Evolutionary conservation across 257 asterid genomes (phyloP).

Genomic region (Lantana camara): DNA sequence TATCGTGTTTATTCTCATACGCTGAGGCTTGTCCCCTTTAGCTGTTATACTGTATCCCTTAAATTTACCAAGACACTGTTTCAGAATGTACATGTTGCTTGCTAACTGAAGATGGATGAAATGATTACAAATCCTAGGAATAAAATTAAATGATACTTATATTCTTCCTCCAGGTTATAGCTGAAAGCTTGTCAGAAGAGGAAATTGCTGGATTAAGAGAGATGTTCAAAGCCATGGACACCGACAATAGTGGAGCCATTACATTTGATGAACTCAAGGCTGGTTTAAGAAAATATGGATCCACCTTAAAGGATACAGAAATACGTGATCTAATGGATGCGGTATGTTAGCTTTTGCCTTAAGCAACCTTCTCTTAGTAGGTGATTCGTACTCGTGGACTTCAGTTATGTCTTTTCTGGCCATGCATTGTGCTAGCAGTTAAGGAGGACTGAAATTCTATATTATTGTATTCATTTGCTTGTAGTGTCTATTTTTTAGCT

Average conservation of each 20-base stretch:
- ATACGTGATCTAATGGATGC: slow-evolving; percentile 94
- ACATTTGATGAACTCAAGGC: slow-evolving; percentile 90
- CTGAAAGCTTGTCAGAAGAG: slow-evolving; percentile 91
- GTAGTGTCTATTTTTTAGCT: not conserved
- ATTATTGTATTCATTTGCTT: not conserved
- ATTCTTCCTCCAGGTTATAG: slow-evolving; percentile 66
- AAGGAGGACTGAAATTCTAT: not conserved
- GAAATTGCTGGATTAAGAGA: slow-evolving; percentile 88
- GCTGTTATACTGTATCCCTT: slow-evolving; percentile 9
- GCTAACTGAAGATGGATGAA: not conserved
- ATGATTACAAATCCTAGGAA: slow-evolving; percentile 6
- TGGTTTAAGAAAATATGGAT: slow-evolving; percentile 84
- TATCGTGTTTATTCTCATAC: slow-evolving; percentile 18
- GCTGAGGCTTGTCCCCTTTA: slow-evolving; percentile 6
- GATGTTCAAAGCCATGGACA: slow-evolving; percentile 90
- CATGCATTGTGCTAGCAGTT: not conserved
- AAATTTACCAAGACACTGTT: not conserved
- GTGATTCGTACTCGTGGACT: slow-evolving; percentile 1
- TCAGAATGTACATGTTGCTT: slow-evolving; percentile 8
- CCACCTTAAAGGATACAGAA: slow-evolving; percentile 81
- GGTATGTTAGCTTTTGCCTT: slow-evolving; percentile 37
- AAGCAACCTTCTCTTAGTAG: not conserved
- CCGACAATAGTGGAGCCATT: slow-evolving; percentile 84
- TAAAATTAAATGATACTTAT: slow-evolving; percentile 12
- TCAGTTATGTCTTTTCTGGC: not conserved